phyloP scores from a whole-genome alignment of 257 asterid genomes.

The Misopates orontium region DNA sequence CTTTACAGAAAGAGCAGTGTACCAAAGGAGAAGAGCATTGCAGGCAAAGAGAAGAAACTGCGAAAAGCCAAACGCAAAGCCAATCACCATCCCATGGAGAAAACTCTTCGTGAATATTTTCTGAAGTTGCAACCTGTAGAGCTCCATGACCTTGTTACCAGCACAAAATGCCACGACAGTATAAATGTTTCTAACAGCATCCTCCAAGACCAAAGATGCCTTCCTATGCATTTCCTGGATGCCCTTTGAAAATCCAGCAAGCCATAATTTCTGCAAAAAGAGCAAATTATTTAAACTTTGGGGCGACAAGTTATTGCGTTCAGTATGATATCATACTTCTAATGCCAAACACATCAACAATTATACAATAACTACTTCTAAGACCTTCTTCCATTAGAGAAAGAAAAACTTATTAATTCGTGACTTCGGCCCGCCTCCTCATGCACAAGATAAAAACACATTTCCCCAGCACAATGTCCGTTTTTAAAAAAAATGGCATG shows the following conservation, averaged over 20 bases:
- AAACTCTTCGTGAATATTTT: constrained; percentile 91
- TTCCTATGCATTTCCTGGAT: constrained; percentile 99
- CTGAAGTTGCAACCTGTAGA: constrained; percentile 75
- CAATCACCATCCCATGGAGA: constrained; percentile 96
- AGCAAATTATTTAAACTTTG: constrained; percentile 14
- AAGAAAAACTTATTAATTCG: no score
- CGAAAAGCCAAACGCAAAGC: constrained; percentile 93
- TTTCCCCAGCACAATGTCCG: no score
- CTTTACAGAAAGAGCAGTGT: constrained; percentile 81
- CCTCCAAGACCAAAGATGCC: constrained; percentile 97
- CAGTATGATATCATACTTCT: no score
- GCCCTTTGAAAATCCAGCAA: constrained; percentile 99
- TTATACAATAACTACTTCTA: no score
- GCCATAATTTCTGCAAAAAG: constrained; percentile 89
- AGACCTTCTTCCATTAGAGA: no score
- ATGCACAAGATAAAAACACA: no score
- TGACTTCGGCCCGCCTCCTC: no score
- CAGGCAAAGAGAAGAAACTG: constrained; percentile 98
- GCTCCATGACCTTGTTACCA: constrained; percentile 99
- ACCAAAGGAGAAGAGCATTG: constrained; percentile 97
- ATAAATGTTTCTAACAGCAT: constrained; percentile 94
- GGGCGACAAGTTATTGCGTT: neutral
- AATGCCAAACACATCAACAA: no score
- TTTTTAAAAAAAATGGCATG: no score
- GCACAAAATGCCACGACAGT: constrained; percentile 99